phyloP scores from a whole-genome alignment of 1,284 basidiomycete species.

The Athelia psychrophila region DNA sequence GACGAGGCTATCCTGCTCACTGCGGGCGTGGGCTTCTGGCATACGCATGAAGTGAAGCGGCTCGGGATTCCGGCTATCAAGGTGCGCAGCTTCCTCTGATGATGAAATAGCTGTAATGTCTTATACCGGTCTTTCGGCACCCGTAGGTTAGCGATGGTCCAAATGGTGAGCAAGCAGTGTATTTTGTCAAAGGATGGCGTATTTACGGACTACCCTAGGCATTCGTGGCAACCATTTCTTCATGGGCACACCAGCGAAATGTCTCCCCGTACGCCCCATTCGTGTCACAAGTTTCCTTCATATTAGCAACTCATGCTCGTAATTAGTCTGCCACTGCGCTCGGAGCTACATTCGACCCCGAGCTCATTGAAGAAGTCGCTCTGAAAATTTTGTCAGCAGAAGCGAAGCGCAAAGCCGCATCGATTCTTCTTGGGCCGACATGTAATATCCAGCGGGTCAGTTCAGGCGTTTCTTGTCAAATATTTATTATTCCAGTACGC shows the following conservation, averaged over 20 bases:
- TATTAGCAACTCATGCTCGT: too few relatives aligned
- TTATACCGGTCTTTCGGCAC: too few relatives aligned
- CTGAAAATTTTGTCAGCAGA: constrained; percentile 67
- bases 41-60: constrained; percentile 62
- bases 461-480: not conserved
- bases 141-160: constrained; percentile 70
- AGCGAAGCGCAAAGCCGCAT: constrained; percentile 65
- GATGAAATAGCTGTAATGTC: too few relatives aligned
- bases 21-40: constrained; percentile 76
- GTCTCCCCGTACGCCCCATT: constrained; percentile 41
- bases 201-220: constrained; percentile 19
- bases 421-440: constrained; percentile 73
- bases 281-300: not conserved
- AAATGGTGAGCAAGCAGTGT: constrained; percentile 38
- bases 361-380: constrained; percentile 63
- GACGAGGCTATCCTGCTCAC: constrained; percentile 71
- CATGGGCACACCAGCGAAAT: constrained; percentile 63
- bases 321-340: constrained; percentile 69
- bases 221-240: constrained; percentile 60
- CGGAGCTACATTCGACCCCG: constrained; percentile 71
- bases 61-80: constrained; percentile 72
- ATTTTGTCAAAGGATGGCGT: not conserved
- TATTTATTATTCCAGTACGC: not conserved
- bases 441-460: constrained; percentile 75
- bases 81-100: constrained; percentile 35